Percentiles rank a stretch among this genome's conserved stretches.
Evolutionary conservation across 441 rosid species (phyloP).

Genomic region (Erodium trifolium): DNA sequence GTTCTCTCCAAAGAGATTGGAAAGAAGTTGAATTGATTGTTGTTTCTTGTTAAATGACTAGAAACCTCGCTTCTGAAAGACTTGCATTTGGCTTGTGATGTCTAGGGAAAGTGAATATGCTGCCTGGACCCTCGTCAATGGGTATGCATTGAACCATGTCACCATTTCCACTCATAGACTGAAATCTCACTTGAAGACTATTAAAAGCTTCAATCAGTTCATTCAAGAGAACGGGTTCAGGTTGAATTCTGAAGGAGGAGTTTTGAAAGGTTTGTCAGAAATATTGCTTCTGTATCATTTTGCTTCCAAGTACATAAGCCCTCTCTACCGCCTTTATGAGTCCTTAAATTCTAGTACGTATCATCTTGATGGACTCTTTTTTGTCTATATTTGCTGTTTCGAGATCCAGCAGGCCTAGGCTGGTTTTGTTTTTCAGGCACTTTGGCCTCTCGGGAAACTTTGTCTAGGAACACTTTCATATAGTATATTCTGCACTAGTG

Average conservation of each 20-base stretch:
- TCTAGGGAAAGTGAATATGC: conserved; percentile 91
- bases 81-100: conserved; percentile 15
- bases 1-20: not conserved
- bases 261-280: conserved; percentile 61
- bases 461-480: no score
- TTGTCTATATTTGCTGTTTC: no score
- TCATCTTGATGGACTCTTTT: no score
- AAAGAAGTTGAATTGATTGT: not conserved
- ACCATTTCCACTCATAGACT: conserved; percentile 74
- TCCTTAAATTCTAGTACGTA: no score
- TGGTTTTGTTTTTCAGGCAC: no score
- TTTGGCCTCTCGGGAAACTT: no score
- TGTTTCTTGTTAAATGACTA: not conserved
- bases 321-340: no score
- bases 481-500: no score
- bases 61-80: not conserved
- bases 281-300: not conserved
- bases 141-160: conserved; percentile 87
- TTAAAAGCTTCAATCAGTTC: conserved; percentile 55
- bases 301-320: no score
- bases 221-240: conserved; percentile 55
- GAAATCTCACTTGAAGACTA: conserved; percentile 54
- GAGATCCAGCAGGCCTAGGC: no score
- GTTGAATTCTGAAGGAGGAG: conserved; percentile 80
- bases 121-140: conserved; percentile 96